Percentiles rank a stretch among this genome's conserved stretches.
Evolutionary conservation across 2,329 filamentous ascomycete genomes (phyloP).

Genomic region (Lithohypha guttulata): DNA sequence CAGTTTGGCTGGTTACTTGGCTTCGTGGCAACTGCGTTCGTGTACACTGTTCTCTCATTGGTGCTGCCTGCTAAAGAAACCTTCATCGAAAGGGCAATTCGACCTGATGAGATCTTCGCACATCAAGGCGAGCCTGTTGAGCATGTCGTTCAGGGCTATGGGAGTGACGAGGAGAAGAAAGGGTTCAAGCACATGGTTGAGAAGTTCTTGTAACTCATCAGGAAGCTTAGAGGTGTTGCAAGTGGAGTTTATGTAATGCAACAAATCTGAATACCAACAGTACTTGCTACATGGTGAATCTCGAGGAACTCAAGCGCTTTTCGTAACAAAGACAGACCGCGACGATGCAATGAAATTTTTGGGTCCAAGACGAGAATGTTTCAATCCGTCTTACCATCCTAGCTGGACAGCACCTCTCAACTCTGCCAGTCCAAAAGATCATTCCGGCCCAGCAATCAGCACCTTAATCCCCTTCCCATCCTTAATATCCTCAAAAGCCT

Average conservation of each 20-base stretch:
- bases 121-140: constrained; percentile 10
- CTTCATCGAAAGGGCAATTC: constrained; percentile 22
- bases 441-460: constrained; percentile 31
- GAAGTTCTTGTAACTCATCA: constrained; percentile 12
- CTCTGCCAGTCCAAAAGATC: constrained; percentile 1
- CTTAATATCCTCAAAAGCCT: constrained; percentile 79
- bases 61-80: constrained; percentile 14
- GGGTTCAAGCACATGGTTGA: constrained; percentile 9
- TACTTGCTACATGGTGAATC: no score
- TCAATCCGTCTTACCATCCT: no score
- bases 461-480: constrained; percentile 55
- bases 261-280: no score
- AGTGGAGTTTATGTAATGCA: no score
- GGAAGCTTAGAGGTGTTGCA: no score
- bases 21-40: constrained; percentile 48
- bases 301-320: no score
- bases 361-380: no score
- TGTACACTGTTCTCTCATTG: constrained; percentile 41
- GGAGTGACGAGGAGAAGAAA: constrained; percentile 9
- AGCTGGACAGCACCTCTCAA: no score
- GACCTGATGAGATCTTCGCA: constrained; percentile 29
- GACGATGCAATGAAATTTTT: no score
- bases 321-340: no score
- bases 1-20: constrained; percentile 58
- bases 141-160: constrained; percentile 7